Percentiles rank a stretch among this genome's conserved stretches.
These are phyloP conservation scores for Penicillium coffeae DNA, from an alignment of 495 filamentous ascomycete species.

Conservation along the genomic window DNA sequence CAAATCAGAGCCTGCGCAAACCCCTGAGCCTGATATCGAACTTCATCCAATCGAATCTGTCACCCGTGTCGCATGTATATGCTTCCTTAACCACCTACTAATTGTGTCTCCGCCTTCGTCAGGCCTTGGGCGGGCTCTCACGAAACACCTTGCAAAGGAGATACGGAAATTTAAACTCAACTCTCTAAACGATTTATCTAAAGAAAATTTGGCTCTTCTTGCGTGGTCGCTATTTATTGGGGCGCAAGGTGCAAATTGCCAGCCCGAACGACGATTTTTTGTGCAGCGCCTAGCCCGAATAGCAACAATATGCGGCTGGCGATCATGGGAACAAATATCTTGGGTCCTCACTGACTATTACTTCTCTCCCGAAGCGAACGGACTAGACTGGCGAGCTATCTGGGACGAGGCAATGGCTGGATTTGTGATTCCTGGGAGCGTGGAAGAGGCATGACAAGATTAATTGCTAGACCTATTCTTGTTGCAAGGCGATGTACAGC, in stretches of 20 bases:
- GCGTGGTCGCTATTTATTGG: slow-evolving; percentile 34
- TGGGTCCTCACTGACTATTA: slow-evolving; percentile 22
- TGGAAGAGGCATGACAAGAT: slow-evolving; percentile 2
- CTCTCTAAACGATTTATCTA: slow-evolving; percentile 14
- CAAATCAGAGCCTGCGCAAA: neutral
- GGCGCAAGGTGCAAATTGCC: slow-evolving; percentile 27
- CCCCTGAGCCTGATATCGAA: neutral
- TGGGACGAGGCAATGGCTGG: slow-evolving; percentile 30
- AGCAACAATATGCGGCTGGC: slow-evolving; percentile 28
- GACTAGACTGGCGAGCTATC: slow-evolving; percentile 21
- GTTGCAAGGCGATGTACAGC: neutral
- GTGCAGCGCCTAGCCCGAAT: slow-evolving; percentile 24
- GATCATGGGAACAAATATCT: slow-evolving; percentile 26
- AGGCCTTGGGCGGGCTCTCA: slow-evolving; percentile 37
- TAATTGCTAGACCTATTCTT: neutral
- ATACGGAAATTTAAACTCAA: slow-evolving; percentile 17
- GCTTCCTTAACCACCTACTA: slow-evolving; percentile 30
- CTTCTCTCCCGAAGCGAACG: slow-evolving; percentile 18
- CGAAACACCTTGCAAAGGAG: slow-evolving; percentile 22
- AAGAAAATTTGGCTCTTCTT: slow-evolving; percentile 21
- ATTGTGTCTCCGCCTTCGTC: slow-evolving; percentile 32
- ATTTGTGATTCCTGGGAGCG: slow-evolving; percentile 15
- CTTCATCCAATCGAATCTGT: slow-evolving; percentile 29
- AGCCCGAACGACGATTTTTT: slow-evolving; percentile 28
- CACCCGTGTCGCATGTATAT: slow-evolving; percentile 28